Percentiles rank a stretch among this genome's conserved stretches.
Conservation (phyloP, 2,329 filamentous ascomycete genomes). For the Seiridium unicorne region DNA sequence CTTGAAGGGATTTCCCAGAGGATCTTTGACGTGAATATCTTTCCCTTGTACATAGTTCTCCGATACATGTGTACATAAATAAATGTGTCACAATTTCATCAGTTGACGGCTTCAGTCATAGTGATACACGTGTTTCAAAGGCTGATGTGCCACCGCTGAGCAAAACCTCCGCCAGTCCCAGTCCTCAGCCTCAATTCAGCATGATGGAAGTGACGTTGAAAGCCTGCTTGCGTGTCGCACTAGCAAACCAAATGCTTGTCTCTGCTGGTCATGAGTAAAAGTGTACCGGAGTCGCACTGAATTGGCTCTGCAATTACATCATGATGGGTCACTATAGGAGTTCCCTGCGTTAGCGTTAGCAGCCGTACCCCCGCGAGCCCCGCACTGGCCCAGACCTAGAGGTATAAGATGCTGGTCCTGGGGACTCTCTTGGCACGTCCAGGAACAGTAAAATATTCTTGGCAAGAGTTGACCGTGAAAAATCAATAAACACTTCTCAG, state of each 20-base stretch:
- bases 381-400: not conserved
- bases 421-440: constrained; percentile 2
- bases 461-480: not conserved
- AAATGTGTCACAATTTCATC: not conserved
- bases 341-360: constrained; percentile 4
- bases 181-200: not conserved
- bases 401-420: not conserved
- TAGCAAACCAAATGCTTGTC: not conserved
- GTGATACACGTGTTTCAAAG: too few species aligned
- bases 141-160: too few species aligned
- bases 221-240: not conserved
- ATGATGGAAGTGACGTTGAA: not conserved
- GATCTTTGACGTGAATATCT: too few species aligned
- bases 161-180: not conserved
- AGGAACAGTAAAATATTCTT: not conserved
- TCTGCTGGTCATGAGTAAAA: not conserved
- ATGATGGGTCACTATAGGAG: not conserved
- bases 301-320: constrained; percentile 6
- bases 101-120: too few species aligned
- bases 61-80: not conserved
- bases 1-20: too few species aligned
- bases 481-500: not conserved
- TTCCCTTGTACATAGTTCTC: not conserved
- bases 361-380: not conserved
- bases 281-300: not conserved